phyloP scores from a whole-genome alignment of 1,139 yeast species.

The Sugiyamaella grinbergsii region DNA sequence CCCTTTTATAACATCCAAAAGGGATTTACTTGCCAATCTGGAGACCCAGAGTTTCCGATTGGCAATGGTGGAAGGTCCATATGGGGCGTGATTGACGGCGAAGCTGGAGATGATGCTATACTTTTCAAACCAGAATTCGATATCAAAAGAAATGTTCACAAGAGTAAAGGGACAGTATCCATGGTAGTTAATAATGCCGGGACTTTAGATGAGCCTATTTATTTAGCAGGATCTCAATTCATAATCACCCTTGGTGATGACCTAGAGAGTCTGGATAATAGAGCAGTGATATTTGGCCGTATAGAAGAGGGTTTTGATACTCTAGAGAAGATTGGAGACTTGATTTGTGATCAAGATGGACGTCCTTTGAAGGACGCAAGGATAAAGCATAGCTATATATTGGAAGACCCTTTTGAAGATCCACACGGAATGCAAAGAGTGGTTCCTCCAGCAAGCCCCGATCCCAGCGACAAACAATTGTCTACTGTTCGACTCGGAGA shows the following conservation, averaged over 20 bases:
- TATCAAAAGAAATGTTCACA: conserved; percentile 32
- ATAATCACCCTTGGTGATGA: conserved; percentile 38
- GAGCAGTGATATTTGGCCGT: conserved; percentile 49
- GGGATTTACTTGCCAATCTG: conserved; percentile 48
- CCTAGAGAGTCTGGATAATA: conserved; percentile 30
- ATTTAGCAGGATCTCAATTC: conserved; percentile 41
- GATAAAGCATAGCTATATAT: conserved; percentile 52
- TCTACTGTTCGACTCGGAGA: conserved; percentile 44
- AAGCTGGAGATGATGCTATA: conserved; percentile 29
- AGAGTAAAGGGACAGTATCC: conserved; percentile 47
- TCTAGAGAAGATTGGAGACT: conserved; percentile 49
- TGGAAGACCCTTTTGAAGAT: conserved; percentile 59
- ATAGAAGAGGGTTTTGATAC: conserved; percentile 55
- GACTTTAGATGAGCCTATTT: conserved; percentile 7
- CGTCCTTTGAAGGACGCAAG: conserved; percentile 55
- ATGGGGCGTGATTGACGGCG: conserved; percentile 41
- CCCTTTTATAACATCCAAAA: conserved; percentile 51
- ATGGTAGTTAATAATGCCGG: conserved; percentile 36
- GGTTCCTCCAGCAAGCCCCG: conserved; percentile 39
- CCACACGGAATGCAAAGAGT: conserved; percentile 37
- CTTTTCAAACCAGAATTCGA: conserved; percentile 29
- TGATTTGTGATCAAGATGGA: conserved; percentile 45
- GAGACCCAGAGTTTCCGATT: conserved; percentile 53
- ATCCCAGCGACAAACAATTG: conserved; percentile 45
- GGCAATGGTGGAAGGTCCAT: conserved; percentile 43